phyloP scores from a whole-genome alignment of 225 moss, liverwort and hornwort genomes.

The Ulota crispa region DNA sequence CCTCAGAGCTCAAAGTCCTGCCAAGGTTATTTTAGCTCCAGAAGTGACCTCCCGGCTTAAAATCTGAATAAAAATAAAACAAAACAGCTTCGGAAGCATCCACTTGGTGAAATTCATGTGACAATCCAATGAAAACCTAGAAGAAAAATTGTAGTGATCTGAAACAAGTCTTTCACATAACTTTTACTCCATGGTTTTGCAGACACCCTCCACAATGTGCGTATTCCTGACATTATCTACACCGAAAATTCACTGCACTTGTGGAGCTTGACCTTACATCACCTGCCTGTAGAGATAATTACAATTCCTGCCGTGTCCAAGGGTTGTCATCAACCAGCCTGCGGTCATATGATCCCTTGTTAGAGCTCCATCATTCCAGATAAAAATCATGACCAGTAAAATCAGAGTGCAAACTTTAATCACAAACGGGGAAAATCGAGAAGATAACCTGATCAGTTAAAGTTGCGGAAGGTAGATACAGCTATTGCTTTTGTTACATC shows the following conservation, averaged over 20 bases:
- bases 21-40: too few relatives aligned
- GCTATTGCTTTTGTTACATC: not conserved
- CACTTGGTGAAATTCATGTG: not conserved
- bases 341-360: conserved; percentile 23
- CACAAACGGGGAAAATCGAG: not conserved
- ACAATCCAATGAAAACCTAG: not conserved
- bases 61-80: too few relatives aligned
- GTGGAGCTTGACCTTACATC: not conserved
- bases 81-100: not conserved
- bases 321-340: conserved; percentile 45
- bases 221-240: conserved; percentile 4
- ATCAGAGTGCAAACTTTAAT: not conserved
- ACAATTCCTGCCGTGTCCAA: conserved; percentile 23
- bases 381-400: not conserved
- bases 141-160: not conserved
- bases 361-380: not conserved
- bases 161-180: not conserved
- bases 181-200: not conserved
- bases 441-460: not conserved
- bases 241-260: not conserved
- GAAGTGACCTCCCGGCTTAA: too few relatives aligned
- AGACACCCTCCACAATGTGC: not conserved
- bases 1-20: too few relatives aligned
- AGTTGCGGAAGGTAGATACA: not conserved
- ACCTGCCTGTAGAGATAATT: not conserved